A percentile compares a stretch with the other conserved stretches of the same genome.
These are phyloP conservation scores for Mortierella hygrophila DNA, from an alignment of 192 early-diverging fungal genomes.

Conservation along the genomic window DNA sequence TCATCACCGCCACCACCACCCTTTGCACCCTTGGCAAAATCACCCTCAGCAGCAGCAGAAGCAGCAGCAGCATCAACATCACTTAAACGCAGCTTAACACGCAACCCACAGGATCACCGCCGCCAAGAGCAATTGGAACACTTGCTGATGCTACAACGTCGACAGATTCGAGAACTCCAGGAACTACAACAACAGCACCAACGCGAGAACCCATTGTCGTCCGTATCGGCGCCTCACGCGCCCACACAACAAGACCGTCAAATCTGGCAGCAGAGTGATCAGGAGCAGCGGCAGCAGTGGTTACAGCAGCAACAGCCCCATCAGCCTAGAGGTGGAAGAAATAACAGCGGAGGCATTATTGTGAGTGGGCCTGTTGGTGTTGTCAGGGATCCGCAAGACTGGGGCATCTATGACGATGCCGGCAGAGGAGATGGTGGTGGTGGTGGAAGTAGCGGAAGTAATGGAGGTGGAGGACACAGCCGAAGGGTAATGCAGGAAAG, in stretches of 20 bases:
- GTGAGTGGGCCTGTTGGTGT: not conserved
- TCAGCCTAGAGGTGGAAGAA: not conserved
- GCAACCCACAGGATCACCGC: not conserved
- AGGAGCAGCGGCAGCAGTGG: not conserved
- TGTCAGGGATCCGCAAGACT: not conserved
- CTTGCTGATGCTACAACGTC: not conserved
- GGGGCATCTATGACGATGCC: not conserved
- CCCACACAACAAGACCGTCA: not conserved
- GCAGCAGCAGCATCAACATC: not conserved
- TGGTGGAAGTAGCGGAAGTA: not conserved
- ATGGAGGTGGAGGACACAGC: not conserved
- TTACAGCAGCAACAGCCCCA: not conserved
- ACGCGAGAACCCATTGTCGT: not conserved
- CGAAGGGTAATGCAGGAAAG: not conserved
- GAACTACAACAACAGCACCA: not conserved
- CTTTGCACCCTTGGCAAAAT: not conserved
- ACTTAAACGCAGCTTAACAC: not conserved
- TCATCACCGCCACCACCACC: not conserved
- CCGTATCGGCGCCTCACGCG: not conserved
- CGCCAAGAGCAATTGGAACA: not conserved
- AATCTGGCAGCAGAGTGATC: not conserved
- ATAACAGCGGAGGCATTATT: not conserved
- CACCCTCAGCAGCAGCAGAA: not conserved
- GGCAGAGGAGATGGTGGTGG: not conserved
- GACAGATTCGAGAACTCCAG: not conserved